A percentile compares a stretch with the other conserved stretches of the same genome.
phyloP scores from a whole-genome alignment of 2,329 filamentous ascomycete species.

The Trichocomaceae sp. region DNA sequence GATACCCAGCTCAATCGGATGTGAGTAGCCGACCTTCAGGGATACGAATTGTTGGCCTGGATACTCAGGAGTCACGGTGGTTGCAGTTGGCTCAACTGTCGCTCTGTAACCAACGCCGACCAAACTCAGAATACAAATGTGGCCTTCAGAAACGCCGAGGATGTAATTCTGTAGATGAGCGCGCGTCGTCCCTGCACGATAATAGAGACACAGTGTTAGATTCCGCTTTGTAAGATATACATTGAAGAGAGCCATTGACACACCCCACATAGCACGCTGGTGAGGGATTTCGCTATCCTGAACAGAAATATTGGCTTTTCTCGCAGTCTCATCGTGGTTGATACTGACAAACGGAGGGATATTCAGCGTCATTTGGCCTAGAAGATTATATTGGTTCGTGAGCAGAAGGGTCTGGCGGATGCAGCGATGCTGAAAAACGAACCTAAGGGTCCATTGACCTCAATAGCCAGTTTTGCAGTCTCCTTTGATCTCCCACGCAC shows the following conservation, averaged over 20 bases:
- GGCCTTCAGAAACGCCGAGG: constrained; percentile 89
- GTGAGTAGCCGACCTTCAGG: constrained; percentile 92
- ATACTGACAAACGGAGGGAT: constrained; percentile 75
- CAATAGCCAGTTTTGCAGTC: constrained; percentile 57
- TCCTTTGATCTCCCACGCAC: constrained; percentile 56
- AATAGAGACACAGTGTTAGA: constrained; percentile 17
- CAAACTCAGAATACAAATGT: constrained; percentile 84
- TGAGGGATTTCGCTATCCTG: constrained; percentile 61
- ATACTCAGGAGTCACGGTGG: constrained; percentile 59
- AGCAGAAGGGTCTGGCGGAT: background rate
- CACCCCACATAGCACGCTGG: constrained; percentile 96
- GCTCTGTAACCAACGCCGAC: constrained; percentile 96
- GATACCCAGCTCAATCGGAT: constrained; percentile 84
- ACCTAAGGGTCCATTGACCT: constrained; percentile 77
- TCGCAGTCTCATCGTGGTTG: constrained; percentile 56
- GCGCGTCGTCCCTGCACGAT: constrained; percentile 68
- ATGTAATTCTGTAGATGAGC: constrained; percentile 87
- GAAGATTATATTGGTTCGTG: background rate
- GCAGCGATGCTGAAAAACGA: constrained; percentile 20
- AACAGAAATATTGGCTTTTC: constrained; percentile 63
- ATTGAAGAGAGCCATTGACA: constrained; percentile 20
- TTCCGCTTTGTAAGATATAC: constrained; percentile 1
- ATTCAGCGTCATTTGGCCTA: constrained; percentile 67
- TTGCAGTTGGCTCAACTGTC: constrained; percentile 69
- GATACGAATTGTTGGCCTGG: constrained; percentile 82